phyloP scores from a whole-genome alignment of 805 yeast genomes.

The Cyberlindnera subsufficiens region DNA sequence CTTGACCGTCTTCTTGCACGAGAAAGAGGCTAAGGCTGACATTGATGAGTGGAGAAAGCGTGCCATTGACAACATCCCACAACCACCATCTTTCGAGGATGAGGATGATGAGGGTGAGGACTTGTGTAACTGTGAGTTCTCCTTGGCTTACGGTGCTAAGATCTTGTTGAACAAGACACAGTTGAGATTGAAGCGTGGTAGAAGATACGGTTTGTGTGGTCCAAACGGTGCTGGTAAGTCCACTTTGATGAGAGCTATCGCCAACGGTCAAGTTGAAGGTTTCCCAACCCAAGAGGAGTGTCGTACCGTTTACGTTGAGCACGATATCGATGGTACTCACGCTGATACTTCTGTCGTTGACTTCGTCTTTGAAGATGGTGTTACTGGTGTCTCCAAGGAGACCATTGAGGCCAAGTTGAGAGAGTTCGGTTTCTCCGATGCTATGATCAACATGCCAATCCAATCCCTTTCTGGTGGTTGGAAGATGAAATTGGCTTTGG shows the following conservation, averaged over 20 bases:
- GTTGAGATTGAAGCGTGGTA: conserved; percentile 96
- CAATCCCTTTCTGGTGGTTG: conserved; percentile 99
- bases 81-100: conserved; percentile 92
- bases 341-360: conserved; percentile 93
- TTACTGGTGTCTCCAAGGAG: conserved; percentile 53
- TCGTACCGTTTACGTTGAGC: conserved; percentile 99
- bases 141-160: conserved; percentile 99
- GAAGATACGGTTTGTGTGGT: conserved; percentile 99
- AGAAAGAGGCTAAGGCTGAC: conserved; percentile 81
- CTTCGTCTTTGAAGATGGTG: conserved; percentile 82
- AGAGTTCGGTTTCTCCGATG: conserved; percentile 92
- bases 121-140: conserved; percentile 99
- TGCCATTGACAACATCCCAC: conserved; percentile 97
- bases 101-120: conserved; percentile 99
- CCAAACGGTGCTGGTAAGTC: conserved; percentile 99
- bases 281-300: conserved; percentile 99
- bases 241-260: conserved; percentile 95
- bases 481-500: conserved; percentile 99
- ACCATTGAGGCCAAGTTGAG: conserved; percentile 67
- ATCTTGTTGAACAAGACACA: conserved; percentile 99
- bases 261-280: conserved; percentile 98
- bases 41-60: conserved; percentile 93
- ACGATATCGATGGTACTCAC: conserved; percentile 97
- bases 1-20: conserved; percentile 94
- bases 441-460: conserved; percentile 91